Evolutionary conservation across 1,139 yeast species (phyloP).

Genomic region (Debaryomyces psychrophilus): DNA sequence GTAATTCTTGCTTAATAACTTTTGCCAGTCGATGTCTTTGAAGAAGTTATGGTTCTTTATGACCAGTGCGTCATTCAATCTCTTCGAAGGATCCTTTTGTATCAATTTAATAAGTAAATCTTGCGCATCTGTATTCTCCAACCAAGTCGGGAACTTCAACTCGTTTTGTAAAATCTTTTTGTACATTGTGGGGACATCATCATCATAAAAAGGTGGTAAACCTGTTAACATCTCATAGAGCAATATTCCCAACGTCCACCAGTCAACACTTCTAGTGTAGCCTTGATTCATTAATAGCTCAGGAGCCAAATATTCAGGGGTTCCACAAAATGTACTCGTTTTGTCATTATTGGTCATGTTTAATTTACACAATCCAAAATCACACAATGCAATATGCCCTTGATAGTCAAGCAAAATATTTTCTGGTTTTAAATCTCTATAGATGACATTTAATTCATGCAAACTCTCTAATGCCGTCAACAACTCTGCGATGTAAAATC

Average conservation of each 20-base stretch:
- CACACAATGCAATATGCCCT: slow-evolving; percentile 97
- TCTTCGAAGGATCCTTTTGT: slow-evolving; percentile 80
- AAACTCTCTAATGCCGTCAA: slow-evolving; percentile 89
- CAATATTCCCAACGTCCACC: slow-evolving; percentile 96
- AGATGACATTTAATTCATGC: slow-evolving; percentile 88
- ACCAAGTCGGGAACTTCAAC: slow-evolving; percentile 81
- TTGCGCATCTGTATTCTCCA: slow-evolving; percentile 82
- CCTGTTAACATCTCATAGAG: slow-evolving; percentile 97
- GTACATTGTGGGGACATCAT: slow-evolving; percentile 92
- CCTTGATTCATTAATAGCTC: slow-evolving; percentile 90
- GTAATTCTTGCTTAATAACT: slow-evolving; percentile 81
- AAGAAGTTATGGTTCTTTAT: slow-evolving; percentile 87
- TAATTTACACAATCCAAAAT: slow-evolving; percentile 92
- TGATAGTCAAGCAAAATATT: slow-evolving; percentile 91
- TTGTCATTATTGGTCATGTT: slow-evolving; percentile 88
- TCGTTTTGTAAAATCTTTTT: slow-evolving; percentile 90
- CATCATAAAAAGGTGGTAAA: slow-evolving; percentile 94
- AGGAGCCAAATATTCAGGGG: slow-evolving; percentile 96
- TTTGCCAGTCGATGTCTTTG: slow-evolving; percentile 88
- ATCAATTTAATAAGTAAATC: slow-evolving; percentile 75
- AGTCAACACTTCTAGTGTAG: slow-evolving; percentile 92
- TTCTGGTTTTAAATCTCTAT: slow-evolving; percentile 94
- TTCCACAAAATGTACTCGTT: slow-evolving; percentile 94
- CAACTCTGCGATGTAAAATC: slow-evolving; percentile 93
- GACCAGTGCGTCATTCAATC: slow-evolving; percentile 83